Evolutionary conservation across 2,329 filamentous ascomycete species (phyloP).

Genomic region (Colletotrichum phormii): DNA sequence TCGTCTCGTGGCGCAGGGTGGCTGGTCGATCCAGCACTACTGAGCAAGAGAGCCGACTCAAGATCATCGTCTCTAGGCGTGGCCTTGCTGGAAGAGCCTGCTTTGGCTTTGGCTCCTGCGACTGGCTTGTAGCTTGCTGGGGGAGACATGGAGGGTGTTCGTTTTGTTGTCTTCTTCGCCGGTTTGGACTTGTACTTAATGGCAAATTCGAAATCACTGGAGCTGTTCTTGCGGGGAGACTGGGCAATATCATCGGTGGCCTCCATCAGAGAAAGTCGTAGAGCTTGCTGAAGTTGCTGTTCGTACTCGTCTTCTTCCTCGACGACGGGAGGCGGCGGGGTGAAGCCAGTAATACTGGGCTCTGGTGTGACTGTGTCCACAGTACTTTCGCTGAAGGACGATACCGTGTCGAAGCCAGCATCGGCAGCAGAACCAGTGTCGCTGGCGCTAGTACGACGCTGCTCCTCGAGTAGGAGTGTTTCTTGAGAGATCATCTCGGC

Average conservation of each 20-base stretch:
- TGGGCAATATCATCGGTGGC: conserved; percentile 59
- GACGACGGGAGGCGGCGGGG: conserved; percentile 44
- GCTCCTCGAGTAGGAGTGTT: conserved; percentile 66
- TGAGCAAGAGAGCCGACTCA: conserved; percentile 67
- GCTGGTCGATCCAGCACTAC: conserved; percentile 64
- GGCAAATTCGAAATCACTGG: conserved; percentile 62
- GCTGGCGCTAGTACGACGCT: conserved; percentile 63
- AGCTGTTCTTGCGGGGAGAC: conserved; percentile 58
- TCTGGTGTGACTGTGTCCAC: conserved; percentile 67
- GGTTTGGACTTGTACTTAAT: conserved; percentile 60
- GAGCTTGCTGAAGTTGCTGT: conserved; percentile 71
- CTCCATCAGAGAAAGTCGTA: conserved; percentile 71
- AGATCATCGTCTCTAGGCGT: conserved; percentile 64
- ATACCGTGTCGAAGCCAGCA: conserved; percentile 55
- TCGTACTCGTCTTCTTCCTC: conserved; percentile 67
- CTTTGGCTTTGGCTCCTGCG: conserved; percentile 6
- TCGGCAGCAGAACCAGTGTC: conserved; percentile 64
- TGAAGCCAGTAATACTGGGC: conserved; percentile 59
- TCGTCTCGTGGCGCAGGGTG: conserved; percentile 60
- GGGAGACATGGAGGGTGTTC: conserved; percentile 48
- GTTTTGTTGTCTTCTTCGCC: conserved; percentile 52
- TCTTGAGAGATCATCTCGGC: conserved; percentile 76
- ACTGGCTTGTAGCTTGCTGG: conserved; percentile 50
- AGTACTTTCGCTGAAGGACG: conserved; percentile 54
- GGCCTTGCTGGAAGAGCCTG: conserved; percentile 25